These are phyloP conservation scores for Zygosaccharomyces sapae DNA, from an alignment of 1,139 yeast species.

Conservation along the genomic window DNA sequence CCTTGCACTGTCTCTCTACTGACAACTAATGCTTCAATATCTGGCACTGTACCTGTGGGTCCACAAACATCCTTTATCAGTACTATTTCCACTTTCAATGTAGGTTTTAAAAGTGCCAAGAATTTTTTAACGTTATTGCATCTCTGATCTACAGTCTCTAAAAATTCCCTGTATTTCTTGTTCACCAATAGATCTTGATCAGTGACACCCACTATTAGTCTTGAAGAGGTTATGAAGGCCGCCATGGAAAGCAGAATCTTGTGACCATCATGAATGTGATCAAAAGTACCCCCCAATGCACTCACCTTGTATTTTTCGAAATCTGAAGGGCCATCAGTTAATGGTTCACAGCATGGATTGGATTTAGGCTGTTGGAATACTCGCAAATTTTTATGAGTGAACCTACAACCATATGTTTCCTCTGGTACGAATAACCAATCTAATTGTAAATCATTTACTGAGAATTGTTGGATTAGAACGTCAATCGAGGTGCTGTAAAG, in stretches of 20 bases:
- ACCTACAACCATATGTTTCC: constrained; percentile 6
- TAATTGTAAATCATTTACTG: constrained; percentile 15
- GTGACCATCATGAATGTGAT: constrained; percentile 95
- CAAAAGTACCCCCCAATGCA: constrained; percentile 96
- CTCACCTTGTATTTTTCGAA: constrained; percentile 36
- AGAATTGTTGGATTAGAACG: constrained; percentile 23
- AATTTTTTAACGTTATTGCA: constrained; percentile 47
- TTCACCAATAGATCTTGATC: constrained; percentile 70
- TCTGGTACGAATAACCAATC: constrained; percentile 20
- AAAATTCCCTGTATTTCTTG: constrained; percentile 64
- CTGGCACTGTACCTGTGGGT: constrained; percentile 77
- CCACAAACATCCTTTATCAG: constrained; percentile 87
- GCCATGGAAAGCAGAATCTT: constrained; percentile 75
- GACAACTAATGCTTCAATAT: constrained; percentile 74
- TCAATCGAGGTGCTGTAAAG: constrained; percentile 25
- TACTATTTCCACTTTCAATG: constrained; percentile 43
- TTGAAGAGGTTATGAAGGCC: constrained; percentile 52
- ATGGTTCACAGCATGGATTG: background rate
- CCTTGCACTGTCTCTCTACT: constrained; percentile 79
- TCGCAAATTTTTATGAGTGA: constrained; percentile 3
- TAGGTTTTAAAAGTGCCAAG: constrained; percentile 45
- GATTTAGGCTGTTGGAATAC: constrained; percentile 6
- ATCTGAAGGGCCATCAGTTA: constrained; percentile 11
- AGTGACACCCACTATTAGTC: constrained; percentile 76
- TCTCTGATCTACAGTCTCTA: constrained; percentile 59